Percentiles rank a stretch among this genome's conserved stretches.
Conservation (phyloP, 768 basidiomycete species). For the Pulveroboletus sp. region DNA sequence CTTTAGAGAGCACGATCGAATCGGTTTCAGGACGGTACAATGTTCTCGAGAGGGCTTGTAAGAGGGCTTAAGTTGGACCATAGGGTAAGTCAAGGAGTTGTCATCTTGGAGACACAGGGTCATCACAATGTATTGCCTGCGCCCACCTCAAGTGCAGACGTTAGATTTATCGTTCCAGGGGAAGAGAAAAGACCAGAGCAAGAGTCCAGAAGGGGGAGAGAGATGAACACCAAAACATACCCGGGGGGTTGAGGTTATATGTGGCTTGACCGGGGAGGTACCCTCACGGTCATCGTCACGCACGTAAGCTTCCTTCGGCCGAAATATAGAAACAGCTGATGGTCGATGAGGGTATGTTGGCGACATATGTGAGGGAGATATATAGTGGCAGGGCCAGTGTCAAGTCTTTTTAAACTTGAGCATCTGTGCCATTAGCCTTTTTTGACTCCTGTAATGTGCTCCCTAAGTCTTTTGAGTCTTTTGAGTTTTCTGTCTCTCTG, state of each 20-base stretch:
- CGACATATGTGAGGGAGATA: not conserved
- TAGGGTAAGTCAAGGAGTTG: not conserved
- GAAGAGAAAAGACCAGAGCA: not conserved
- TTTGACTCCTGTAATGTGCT: too few species aligned
- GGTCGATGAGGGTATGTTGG: not conserved
- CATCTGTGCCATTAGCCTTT: too few species aligned
- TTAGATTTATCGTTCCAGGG: not conserved
- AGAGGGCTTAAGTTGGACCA: not conserved
- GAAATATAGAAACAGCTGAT: not conserved
- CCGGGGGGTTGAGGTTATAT: not conserved
- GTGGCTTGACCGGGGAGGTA: conserved; percentile 2
- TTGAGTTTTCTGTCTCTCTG: too few species aligned
- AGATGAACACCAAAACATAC: not conserved
- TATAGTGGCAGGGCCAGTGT: too few species aligned
- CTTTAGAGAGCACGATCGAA: not conserved
- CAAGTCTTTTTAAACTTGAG: too few species aligned
- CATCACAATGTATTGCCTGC: too few species aligned
- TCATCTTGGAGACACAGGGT: too few species aligned
- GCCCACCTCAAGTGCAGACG: too few species aligned
- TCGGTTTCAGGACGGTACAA: not conserved
- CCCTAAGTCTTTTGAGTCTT: too few species aligned
- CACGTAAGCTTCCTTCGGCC: not conserved
- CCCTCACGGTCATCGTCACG: conserved; percentile 13
- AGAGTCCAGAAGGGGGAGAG: not conserved
- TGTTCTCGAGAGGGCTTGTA: not conserved